A percentile compares a stretch with the other conserved stretches of the same genome.
phyloP scores from a whole-genome alignment of 495 filamentous ascomycete genomes.

The Margaritispora aquatica region DNA sequence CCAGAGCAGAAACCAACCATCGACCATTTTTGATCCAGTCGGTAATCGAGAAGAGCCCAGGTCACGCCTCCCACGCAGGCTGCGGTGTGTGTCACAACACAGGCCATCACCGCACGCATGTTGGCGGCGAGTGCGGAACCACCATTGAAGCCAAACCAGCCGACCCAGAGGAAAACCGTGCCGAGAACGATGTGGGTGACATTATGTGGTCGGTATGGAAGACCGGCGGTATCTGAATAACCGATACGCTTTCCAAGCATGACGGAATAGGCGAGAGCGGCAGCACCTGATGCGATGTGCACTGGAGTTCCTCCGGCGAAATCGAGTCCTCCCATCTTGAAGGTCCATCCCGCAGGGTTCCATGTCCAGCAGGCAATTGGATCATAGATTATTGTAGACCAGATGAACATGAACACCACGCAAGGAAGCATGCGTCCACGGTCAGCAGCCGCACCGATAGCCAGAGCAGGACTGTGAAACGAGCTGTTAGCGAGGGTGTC shows the following conservation, averaged over 20 bases:
- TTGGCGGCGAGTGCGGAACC: slow-evolving; percentile 84
- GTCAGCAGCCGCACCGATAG: slow-evolving; percentile 87
- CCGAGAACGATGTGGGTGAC: slow-evolving; percentile 94
- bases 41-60: slow-evolving; percentile 92
- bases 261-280: slow-evolving; percentile 77
- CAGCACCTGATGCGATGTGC: slow-evolving; percentile 85
- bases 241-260: slow-evolving; percentile 68
- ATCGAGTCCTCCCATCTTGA: slow-evolving; percentile 78
- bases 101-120: slow-evolving; percentile 75
- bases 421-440: slow-evolving; percentile 33
- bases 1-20: slow-evolving; percentile 96
- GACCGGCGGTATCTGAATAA: slow-evolving; percentile 4
- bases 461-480: slow-evolving; percentile 52
- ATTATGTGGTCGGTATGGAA: slow-evolving; percentile 82
- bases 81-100: slow-evolving; percentile 60
- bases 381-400: slow-evolving; percentile 91
- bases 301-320: slow-evolving; percentile 96
- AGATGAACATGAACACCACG: slow-evolving; percentile 88
- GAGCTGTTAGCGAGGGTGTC: background rate
- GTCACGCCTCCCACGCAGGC: slow-evolving; percentile 86
- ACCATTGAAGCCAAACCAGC: slow-evolving; percentile 99
- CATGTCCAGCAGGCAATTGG: slow-evolving; percentile 98
- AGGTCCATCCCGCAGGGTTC: slow-evolving; percentile 84
- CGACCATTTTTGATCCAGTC: slow-evolving; percentile 93
- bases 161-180: slow-evolving; percentile 97